Base-by-base conservation (phyloP, 1,139 yeast species). In the Nakaseomyces delphensis region DNA sequence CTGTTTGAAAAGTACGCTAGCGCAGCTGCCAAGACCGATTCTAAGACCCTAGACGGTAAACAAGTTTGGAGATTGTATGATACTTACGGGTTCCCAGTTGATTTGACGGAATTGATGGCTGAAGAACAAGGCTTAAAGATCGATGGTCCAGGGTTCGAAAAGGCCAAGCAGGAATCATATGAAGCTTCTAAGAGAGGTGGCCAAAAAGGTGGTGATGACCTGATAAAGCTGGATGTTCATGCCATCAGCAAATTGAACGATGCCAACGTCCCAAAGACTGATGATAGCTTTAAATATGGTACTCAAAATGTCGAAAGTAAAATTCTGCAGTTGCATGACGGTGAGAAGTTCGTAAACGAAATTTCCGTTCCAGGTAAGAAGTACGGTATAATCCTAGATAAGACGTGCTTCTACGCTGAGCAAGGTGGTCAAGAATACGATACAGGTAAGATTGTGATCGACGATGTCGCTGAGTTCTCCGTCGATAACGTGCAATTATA, bases 71-170 rank as follows among this genome's bases (percentile, higher is more conserved):
- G 99, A 68, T 73, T 91, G 57, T 93, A 93, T 57, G 99, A 91
- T 59, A 93, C 99, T n/a, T 91, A 89, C 60, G 99, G 99, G 45
- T 91, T 91, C 83, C 99, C 99, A 35, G 96, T 87, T 43, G 99
- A 91, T 67, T 77, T 91, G 64, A 93, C 98, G 32, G 79, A 95
- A 63, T 76, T 91, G 62, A 93, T 91, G 98, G 98, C 98, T 37
- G 97, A 89, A 67, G 99, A 91, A 68, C 86, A 93, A 45, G 95
- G 94, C n/a, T 74, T 91, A 55, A 81, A 79, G 56, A 89, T 91
- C 53, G 96, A 91, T 63, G 95, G 86, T 60, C 78, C 70, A 43
- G 97, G 86, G 38, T 91, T 91, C 60, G 96, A 89, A 66, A 75
- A 75, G 56, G 97, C 98, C 37, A 83, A 79, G 60, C 74, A 77